phyloP scores from a whole-genome alignment of 139 green algal genomes.

The Parachlorella kessleri region DNA sequence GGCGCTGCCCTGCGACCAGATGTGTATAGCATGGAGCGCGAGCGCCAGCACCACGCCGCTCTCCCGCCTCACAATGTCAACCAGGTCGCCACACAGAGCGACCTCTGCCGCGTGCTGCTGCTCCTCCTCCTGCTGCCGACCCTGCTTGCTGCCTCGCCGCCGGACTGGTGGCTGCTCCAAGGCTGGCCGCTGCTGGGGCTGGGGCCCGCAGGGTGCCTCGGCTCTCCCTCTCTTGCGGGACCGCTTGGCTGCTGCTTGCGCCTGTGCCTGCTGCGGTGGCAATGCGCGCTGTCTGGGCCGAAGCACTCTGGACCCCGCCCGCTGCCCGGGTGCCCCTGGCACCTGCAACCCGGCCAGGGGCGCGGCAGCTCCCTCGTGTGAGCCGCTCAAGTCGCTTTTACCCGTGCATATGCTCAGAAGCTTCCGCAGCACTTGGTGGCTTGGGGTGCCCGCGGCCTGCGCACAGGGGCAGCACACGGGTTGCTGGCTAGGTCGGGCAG shows the following conservation, averaged over 20 bases:
- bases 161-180: neutral
- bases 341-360: neutral
- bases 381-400: neutral
- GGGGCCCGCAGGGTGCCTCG: neutral
- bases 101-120: neutral
- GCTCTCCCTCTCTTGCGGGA: neutral
- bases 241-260: neutral
- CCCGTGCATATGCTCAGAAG: neutral
- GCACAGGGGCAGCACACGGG: neutral
- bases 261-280: neutral
- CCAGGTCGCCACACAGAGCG: neutral
- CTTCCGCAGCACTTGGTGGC: neutral
- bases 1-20: neutral
- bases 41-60: slow-evolving; percentile 7
- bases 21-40: slow-evolving; percentile 5
- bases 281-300: neutral
- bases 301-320: neutral
- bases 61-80: neutral
- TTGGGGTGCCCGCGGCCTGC: neutral
- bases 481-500: neutral
- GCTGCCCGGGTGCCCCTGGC: neutral
- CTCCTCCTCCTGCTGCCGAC: neutral
- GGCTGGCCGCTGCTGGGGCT: neutral
- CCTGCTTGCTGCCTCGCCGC: neutral
- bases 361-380: neutral